These are phyloP conservation scores for Strobilomyces dryophilus DNA, from an alignment of 768 basidiomycete genomes.

Conservation along the genomic window DNA sequence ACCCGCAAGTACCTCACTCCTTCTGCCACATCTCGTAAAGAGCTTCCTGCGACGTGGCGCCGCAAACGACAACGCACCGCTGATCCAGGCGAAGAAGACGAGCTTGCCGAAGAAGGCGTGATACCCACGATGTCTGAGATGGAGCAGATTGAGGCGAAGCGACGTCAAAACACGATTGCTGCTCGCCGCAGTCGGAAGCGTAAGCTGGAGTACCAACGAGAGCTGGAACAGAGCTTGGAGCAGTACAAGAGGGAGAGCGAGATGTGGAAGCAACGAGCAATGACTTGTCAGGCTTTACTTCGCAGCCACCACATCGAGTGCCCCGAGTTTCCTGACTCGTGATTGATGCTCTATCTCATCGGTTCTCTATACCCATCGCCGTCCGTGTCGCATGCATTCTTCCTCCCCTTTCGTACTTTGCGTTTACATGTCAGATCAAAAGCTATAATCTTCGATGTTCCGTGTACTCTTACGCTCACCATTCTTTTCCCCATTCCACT, in stretches of 20 bases:
- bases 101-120: conserved; percentile 18
- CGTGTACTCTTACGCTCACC: conserved; percentile 28
- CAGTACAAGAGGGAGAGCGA: conserved; percentile 54
- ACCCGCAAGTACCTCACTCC: conserved; percentile 67
- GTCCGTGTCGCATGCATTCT: not conserved
- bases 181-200: conserved; percentile 76
- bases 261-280: conserved; percentile 56
- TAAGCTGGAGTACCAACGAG: conserved; percentile 64
- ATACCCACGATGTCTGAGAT: conserved; percentile 48
- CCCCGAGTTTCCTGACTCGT: conserved; percentile 42
- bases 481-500: conserved; percentile 37
- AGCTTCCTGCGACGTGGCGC: conserved; percentile 67
- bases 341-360: not conserved
- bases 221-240: conserved; percentile 56
- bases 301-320: conserved; percentile 53
- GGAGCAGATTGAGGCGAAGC: conserved; percentile 73
- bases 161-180: conserved; percentile 81
- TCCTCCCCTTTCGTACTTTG: conserved; percentile 11
- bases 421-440: not conserved
- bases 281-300: conserved; percentile 46
- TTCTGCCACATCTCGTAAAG: conserved; percentile 75
- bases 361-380: conserved; percentile 6
- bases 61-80: conserved; percentile 54
- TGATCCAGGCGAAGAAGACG: conserved; percentile 48
- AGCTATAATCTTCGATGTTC: conserved; percentile 42